Evolutionary conservation across 106 monocot genomes (phyloP), one percentile per base, ranked within the genome.

Genomic region (Dioscorea dumetorum): DNA sequence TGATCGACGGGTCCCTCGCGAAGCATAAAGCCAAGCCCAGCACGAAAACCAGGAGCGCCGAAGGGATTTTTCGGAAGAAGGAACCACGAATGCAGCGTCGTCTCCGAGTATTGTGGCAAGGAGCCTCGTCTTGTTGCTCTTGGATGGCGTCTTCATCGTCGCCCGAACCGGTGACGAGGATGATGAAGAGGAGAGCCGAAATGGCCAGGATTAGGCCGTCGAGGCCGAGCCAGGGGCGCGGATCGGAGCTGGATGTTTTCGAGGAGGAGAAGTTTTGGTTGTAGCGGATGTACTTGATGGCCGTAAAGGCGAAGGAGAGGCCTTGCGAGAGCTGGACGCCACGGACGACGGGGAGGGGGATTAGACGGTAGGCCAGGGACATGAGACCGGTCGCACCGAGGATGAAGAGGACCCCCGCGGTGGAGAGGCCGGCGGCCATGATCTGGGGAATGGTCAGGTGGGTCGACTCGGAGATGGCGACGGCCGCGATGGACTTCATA

Each of bases 401-500:
- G 77, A 92, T 1, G 72, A 99, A 49, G 57, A 99, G 87, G 57
- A 78, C 67, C 58, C 79, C 49, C 64, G 93, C 84, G 24, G 84
- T 80, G 72, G 82, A 85, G 73, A 99, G 74, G 1, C 99, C 99
- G n/a, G 99, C 99, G 59, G 93, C 87, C 90, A 90, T 90, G 84
- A 99, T 99, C 73, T 93, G 81, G 12, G 93, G 83, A 48, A 90
- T 31, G 68, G 90, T 63, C 80, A 93, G 80, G 68, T 49, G 87
- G 22, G 68, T 33, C 41, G 94, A 79, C 52, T 83, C 77, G 50
- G 99, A 74, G 75, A 93, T 84, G 60, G 99, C 99, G 21, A 90
- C 84, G 67, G 99, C 99, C 68, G 99, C 87, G 58, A 99, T 93
- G 67, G 99, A 90, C 64, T 99, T 99, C 99, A 99, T 99, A 22